These are phyloP conservation scores for Rhodofomes roseus DNA, from an alignment of 1,284 basidiomycete genomes.

Conservation along the genomic window DNA sequence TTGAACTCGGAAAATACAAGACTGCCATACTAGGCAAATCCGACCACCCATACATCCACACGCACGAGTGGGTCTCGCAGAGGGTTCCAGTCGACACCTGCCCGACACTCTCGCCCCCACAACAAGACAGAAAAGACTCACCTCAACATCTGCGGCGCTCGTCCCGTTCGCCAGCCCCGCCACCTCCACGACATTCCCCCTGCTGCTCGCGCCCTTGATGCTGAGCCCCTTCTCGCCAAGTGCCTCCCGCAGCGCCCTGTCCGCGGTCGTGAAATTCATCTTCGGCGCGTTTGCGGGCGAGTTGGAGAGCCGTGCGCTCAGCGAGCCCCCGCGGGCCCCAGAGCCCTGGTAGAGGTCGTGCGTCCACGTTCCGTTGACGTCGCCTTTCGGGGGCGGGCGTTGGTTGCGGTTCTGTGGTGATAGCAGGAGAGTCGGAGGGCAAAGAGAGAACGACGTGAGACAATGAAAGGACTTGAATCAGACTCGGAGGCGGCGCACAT, in stretches of 20 bases:
- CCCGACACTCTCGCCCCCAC: too few species aligned
- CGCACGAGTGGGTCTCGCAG: too few species aligned
- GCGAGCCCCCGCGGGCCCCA: constrained; percentile 39
- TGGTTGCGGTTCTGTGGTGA: constrained; percentile 41
- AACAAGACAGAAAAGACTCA: constrained; percentile 22
- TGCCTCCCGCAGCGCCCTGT: constrained; percentile 39
- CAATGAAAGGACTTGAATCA: constrained; percentile 2
- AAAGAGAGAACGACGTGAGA: constrained; percentile 3
- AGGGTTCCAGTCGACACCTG: too few species aligned
- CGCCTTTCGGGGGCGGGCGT: constrained; percentile 54
- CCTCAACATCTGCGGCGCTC: constrained; percentile 78
- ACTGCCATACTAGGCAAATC: too few species aligned
- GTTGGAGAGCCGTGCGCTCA: constrained; percentile 55
- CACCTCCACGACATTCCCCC: constrained; percentile 73
- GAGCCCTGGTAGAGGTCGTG: constrained; percentile 59
- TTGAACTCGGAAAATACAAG: too few species aligned
- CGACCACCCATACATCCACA: too few species aligned
- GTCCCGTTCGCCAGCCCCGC: constrained; percentile 74
- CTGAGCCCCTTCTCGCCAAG: constrained; percentile 40
- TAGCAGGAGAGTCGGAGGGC: neutral
- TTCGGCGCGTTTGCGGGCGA: constrained; percentile 44
- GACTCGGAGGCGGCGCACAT: constrained; percentile 49
- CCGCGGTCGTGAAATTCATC: constrained; percentile 46
- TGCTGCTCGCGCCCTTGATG: constrained; percentile 71
- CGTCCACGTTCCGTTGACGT: constrained; percentile 64